These are phyloP conservation scores for Lodderomyces jiufengensis DNA, from an alignment of 1,139 yeast species.

Conservation along the genomic window DNA sequence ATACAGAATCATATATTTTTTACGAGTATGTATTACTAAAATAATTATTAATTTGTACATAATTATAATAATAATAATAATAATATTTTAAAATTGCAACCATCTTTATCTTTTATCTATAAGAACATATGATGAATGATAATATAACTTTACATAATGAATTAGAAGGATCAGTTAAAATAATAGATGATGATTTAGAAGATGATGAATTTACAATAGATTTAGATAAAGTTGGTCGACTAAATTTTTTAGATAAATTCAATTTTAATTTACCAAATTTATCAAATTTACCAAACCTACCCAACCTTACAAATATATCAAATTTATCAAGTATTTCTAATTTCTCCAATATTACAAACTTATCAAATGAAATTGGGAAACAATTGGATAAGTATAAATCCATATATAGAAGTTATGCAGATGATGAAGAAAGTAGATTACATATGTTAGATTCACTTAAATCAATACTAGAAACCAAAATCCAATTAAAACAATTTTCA, in stretches of 20 bases:
- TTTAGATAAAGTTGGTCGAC: conserved; percentile 44
- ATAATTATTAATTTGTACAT: too few relatives aligned
- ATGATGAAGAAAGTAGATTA: conserved; percentile 23
- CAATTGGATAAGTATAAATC: conserved; percentile 10
- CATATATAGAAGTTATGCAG: conserved; percentile 23
- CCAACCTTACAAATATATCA: conserved; percentile 20
- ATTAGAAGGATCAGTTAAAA: too few relatives aligned
- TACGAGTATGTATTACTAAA: too few relatives aligned
- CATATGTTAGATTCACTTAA: conserved; percentile 30
- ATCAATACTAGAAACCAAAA: conserved; percentile 38
- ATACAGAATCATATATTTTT: too few relatives aligned
- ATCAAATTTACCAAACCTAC: conserved; percentile 11
- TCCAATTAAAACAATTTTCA: conserved; percentile 49
- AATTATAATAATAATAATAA: too few relatives aligned
- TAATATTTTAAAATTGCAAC: too few relatives aligned
- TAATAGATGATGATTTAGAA: conserved; percentile 3
- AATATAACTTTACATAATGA: too few relatives aligned
- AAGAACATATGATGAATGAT: too few relatives aligned
- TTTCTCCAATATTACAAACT: background rate
- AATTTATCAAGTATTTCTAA: conserved; percentile 29
- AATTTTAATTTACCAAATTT: conserved; percentile 3
- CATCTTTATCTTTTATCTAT: too few relatives aligned
- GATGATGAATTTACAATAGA: conserved; percentile 31
- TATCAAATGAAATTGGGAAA: background rate
- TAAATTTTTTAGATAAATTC: conserved; percentile 21